These are phyloP conservation scores for Cenococcum geophilum DNA, from an alignment of 495 filamentous ascomycete species.

Conservation along the genomic window DNA sequence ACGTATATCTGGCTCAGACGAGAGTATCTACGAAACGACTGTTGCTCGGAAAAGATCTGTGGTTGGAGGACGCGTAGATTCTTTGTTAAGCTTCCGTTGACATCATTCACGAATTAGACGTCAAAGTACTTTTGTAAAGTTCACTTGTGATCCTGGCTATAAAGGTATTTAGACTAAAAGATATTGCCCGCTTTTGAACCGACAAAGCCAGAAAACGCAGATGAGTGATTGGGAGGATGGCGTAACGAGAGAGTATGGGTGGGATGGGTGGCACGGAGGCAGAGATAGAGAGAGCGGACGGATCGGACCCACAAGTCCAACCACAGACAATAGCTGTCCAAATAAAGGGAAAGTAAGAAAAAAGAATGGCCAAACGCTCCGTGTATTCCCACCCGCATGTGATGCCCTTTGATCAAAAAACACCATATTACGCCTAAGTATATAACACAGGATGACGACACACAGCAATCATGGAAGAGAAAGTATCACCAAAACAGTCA, in stretches of 20 bases:
- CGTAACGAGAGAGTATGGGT: neutral
- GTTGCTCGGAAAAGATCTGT: too few species aligned
- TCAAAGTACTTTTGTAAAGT: neutral
- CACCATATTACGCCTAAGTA: constrained; percentile 15
- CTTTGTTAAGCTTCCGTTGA: neutral
- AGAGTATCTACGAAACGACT: too few species aligned
- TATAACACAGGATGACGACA: constrained; percentile 23
- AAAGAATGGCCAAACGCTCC: constrained; percentile 17
- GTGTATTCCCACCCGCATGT: constrained; percentile 1
- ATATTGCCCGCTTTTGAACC: constrained; percentile 16
- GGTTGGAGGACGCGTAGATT: too few species aligned
- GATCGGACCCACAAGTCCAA: constrained; percentile 4
- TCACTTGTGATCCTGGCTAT: neutral
- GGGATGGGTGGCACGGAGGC: constrained; percentile 6
- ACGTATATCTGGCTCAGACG: too few species aligned
- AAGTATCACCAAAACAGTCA: constrained; percentile 5
- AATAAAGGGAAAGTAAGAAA: constrained; percentile 13
- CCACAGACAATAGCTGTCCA: neutral
- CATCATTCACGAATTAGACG: neutral
- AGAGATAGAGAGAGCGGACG: constrained; percentile 8
- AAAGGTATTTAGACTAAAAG: constrained; percentile 4
- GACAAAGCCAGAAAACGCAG: neutral
- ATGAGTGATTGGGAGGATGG: constrained; percentile 2
- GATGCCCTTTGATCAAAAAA: constrained; percentile 14
- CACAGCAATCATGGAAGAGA: constrained; percentile 16